These are phyloP conservation scores for Phanerochaete sordida DNA, from an alignment of 768 basidiomycete species.

Conservation along the genomic window DNA sequence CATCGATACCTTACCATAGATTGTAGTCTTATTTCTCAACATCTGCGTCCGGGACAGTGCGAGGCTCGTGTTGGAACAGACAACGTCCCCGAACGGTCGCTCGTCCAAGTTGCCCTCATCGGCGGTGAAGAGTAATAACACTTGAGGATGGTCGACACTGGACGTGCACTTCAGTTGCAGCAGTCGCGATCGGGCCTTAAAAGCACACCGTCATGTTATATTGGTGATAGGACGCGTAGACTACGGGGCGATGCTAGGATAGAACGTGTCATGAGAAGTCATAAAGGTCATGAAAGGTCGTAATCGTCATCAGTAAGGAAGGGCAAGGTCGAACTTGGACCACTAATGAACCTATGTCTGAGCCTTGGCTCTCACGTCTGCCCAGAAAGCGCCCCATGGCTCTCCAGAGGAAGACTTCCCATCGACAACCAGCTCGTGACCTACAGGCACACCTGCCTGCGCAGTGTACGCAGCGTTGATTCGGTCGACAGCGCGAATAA, in stretches of 20 bases:
- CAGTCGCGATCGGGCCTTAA: no score
- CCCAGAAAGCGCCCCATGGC: constrained; percentile 11
- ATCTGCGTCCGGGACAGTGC: neutral
- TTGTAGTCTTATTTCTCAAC: neutral
- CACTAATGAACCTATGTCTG: neutral
- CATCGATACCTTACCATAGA: constrained; percentile 4
- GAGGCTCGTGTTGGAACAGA: neutral
- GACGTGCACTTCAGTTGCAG: no score
- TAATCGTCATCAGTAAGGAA: constrained; percentile 4
- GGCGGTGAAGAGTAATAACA: no score
- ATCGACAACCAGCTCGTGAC: neutral
- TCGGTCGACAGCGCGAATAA: constrained; percentile 60
- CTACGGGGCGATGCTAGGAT: neutral
- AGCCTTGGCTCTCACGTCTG: constrained; percentile 11
- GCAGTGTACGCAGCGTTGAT: constrained; percentile 39
- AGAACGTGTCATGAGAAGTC: neutral
- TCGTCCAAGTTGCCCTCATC: no score
- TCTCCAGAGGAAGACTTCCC: neutral
- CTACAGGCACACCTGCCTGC: constrained; percentile 47
- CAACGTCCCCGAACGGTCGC: no score
- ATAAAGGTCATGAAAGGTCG: constrained; percentile 8
- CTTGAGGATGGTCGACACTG: no score
- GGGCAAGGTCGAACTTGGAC: neutral
- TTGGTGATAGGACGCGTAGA: no score
- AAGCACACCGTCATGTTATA: no score